Percentiles rank a stretch among this genome's conserved stretches.
phyloP scores from a whole-genome alignment of 345 rosid genomes.

The Theobroma cacao region DNA sequence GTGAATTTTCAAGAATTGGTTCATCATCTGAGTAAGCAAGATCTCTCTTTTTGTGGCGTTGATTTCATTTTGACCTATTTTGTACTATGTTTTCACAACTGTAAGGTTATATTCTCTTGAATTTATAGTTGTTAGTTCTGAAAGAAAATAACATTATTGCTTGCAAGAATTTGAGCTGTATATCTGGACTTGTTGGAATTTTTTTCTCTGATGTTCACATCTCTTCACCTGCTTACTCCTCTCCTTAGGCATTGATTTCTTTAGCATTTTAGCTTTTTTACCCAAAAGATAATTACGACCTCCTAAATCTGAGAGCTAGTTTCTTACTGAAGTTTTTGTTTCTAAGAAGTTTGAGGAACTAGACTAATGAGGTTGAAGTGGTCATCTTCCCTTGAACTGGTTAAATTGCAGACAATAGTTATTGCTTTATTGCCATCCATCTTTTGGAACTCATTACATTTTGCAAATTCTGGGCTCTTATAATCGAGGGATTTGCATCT shows the following conservation, averaged over 20 bases:
- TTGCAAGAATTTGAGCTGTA: neutral
- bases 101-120: neutral
- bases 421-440: neutral
- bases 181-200: neutral
- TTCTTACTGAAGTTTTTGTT: neutral
- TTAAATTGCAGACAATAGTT: neutral
- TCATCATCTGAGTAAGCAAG: slow-evolving; percentile 17
- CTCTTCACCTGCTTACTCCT: neutral
- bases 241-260: neutral
- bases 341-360: neutral
- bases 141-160: neutral
- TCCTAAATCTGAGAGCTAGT: neutral
- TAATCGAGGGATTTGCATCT: neutral
- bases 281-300: neutral
- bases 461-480: neutral
- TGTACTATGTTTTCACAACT: neutral
- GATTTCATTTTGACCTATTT: slow-evolving; percentile 1
- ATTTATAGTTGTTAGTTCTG: neutral
- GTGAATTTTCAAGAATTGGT: slow-evolving; percentile 7
- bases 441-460: neutral
- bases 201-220: neutral
- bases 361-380: neutral
- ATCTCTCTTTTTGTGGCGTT: neutral
- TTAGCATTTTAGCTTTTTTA: neutral
- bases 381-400: neutral